These are phyloP conservation scores for Aspergillus felis DNA, from an alignment of 2,329 filamentous ascomycete species.

Conservation along the genomic window DNA sequence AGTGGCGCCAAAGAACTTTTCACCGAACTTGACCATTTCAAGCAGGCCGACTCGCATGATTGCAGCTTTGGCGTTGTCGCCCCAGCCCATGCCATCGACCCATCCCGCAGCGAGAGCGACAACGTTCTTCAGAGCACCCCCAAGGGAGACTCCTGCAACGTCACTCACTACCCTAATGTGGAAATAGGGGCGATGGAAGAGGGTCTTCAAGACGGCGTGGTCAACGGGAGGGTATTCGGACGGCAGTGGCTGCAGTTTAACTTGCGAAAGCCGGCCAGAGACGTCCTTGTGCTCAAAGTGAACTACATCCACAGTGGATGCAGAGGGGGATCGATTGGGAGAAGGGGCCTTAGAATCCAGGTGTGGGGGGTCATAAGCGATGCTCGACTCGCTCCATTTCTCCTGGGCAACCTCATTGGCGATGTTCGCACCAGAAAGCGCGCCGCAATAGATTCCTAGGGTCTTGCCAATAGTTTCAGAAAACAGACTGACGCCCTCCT, in stretches of 20 bases:
- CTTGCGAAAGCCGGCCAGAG: slow-evolving; percentile 62
- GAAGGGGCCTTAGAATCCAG: slow-evolving; percentile 79
- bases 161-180: slow-evolving; percentile 91
- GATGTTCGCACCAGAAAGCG: slow-evolving; percentile 93
- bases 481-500: slow-evolving; percentile 82
- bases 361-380: slow-evolving; percentile 89
- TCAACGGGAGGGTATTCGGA: slow-evolving; percentile 80
- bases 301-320: slow-evolving; percentile 48
- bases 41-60: slow-evolving; percentile 94
- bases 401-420: slow-evolving; percentile 90
- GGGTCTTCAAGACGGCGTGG: slow-evolving; percentile 73
- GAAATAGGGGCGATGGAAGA: slow-evolving; percentile 97
- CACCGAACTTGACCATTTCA: slow-evolving; percentile 95
- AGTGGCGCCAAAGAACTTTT: slow-evolving; percentile 83
- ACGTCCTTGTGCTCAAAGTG: slow-evolving; percentile 64
- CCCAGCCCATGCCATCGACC: slow-evolving; percentile 93
- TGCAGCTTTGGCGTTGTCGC: slow-evolving; percentile 97
- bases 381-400: slow-evolving; percentile 95
- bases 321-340: slow-evolving; percentile 50
- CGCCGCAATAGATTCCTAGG: slow-evolving; percentile 93
- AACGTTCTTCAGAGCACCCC: slow-evolving; percentile 94
- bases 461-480: slow-evolving; percentile 90
- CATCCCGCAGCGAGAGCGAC: slow-evolving; percentile 92
- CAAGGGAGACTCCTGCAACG: slow-evolving; percentile 93
- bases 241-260: slow-evolving; percentile 71